Evolutionary conservation across 176 grass and related monocot genomes (phyloP), one percentile per base, ranked within the genome.

Genomic region (bread wheat (Triticum aestivum)): DNA sequence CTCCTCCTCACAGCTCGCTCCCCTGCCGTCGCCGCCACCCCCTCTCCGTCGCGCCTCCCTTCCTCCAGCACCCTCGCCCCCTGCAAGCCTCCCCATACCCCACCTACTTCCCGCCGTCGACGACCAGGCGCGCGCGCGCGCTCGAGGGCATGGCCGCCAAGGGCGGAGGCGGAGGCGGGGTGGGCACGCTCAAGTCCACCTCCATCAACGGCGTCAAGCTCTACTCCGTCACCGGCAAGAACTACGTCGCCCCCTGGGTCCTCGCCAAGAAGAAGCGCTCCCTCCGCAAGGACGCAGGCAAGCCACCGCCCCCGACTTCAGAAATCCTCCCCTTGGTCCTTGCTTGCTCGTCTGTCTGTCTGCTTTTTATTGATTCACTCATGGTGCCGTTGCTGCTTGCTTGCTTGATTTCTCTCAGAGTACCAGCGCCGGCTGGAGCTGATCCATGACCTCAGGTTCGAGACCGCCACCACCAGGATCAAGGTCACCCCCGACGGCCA

Each of bases 181-280:
- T 71, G 11, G 92, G 86, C 65, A 89, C 86, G 54, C 91, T 94
- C 69, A 94, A 83, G 84, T 89, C 92, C 32, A 91, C 95, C 82
- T 91, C 91, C 87, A 91, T 97, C 87, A 95, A 97, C 71, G 91
- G 91, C 26, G 87, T 95, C 82, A 97, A 95, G 95, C 85, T 90
- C 35, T 97, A 94, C 73, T 91, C 90, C 35, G 52, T 97, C 70
- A 88, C 84, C 38, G 84, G 92, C 82, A 88, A 87, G 70, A 89
- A 87, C 73, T 92, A 87, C 10, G 82, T 85, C 39, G 79, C 92
- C 34, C 83, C 81, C 32, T 91, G 90, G 92, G 82, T 97, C 62
- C 49, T 85, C 72, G 90, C 90, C 13, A 97, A 97, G 91, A 95
- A 87, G 84, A 94, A 86, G 59, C 90, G 91, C 30, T 33, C 91